Conservation (phyloP, 2,329 filamentous ascomycete species). For the Calonectria ilicicola region DNA sequence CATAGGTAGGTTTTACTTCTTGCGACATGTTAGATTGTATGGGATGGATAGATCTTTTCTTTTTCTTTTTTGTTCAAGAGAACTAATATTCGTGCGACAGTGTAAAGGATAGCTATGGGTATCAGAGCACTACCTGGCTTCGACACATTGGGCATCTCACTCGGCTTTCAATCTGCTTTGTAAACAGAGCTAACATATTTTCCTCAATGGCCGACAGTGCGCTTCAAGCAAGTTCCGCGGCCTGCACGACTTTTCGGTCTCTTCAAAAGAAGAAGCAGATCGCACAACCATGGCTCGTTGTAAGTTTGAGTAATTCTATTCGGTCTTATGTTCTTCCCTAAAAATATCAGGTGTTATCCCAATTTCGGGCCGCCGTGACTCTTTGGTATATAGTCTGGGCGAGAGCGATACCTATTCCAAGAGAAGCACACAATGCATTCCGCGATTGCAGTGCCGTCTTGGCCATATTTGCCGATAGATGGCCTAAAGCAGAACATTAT, state of each 20-base stretch:
- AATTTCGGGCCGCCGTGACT: constrained; percentile 5
- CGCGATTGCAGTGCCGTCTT: constrained; percentile 3
- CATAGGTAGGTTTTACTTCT: neutral
- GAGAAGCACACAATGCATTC: neutral
- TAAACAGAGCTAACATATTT: neutral
- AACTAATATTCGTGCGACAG: neutral
- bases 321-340: neutral
- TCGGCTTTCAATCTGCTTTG: constrained; percentile 7
- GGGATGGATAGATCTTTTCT: too few species aligned
- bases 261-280: constrained; percentile 8
- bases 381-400: constrained; percentile 14
- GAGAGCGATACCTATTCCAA: neutral
- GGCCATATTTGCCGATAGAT: constrained; percentile 1
- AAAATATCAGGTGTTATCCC: neutral
- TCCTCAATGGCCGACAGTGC: constrained; percentile 1
- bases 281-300: constrained; percentile 4
- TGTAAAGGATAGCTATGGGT: constrained; percentile 1
- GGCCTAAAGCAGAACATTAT: constrained; percentile 4
- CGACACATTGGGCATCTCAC: constrained; percentile 4
- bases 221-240: neutral
- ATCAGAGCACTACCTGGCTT: constrained; percentile 6
- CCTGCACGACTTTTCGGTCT: neutral
- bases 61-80: neutral
- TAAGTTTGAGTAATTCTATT: neutral
- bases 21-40: too few species aligned